Base-by-base conservation (phyloP, 768 basidiomycete species). In the Termitomyces sp. region DNA sequence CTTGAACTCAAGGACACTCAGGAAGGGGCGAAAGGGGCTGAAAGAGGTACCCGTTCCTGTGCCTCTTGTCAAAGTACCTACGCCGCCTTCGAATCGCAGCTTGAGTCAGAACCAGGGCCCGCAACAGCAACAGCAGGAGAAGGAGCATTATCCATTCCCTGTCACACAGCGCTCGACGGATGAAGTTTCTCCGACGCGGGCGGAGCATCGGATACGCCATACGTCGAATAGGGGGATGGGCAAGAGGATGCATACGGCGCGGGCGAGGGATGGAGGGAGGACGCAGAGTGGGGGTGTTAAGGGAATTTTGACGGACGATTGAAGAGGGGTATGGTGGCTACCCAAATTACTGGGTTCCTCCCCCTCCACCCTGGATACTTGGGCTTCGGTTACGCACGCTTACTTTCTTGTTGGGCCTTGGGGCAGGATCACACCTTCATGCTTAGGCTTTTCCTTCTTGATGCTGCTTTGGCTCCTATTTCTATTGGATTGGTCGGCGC, bases 231-330 rank as follows among this genome's bases (percentile, higher is more conserved):
- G 58, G 56, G 64, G 55, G 50, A 60, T 50, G 40, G 65, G 69
- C 41, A 69, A 68, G 66, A 60, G 86, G 71, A 88, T 91, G 88
- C 85, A 88, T 64, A 84, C 79, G 3, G 80, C 84, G 25, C 80
- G 86, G 39, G 90, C 85, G 45, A 76, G 88, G 54, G 88, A 91
- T 68, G 89, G 90, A 3, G 90, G 90, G 36, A 75, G 89, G 61
- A 92, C 90, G 57, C 88, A 90, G 73, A 92, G 89, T 63, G 89
- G 89, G 2, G 90, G 90, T n/a, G 88, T 92, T 29, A 86, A 83
- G 63, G 90, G 86, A 11, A 76, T 91, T 44, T 67, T 85, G 66
- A 78, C 80, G 60, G 73, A 80, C 7, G 50, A 54, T 35, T 59
- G 56, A 56, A n/a, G 33, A 15, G 29, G 35, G 16, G 27, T 4